phyloP scores from a whole-genome alignment of 2,329 filamentous ascomycete genomes.

The Microsporum canis region DNA sequence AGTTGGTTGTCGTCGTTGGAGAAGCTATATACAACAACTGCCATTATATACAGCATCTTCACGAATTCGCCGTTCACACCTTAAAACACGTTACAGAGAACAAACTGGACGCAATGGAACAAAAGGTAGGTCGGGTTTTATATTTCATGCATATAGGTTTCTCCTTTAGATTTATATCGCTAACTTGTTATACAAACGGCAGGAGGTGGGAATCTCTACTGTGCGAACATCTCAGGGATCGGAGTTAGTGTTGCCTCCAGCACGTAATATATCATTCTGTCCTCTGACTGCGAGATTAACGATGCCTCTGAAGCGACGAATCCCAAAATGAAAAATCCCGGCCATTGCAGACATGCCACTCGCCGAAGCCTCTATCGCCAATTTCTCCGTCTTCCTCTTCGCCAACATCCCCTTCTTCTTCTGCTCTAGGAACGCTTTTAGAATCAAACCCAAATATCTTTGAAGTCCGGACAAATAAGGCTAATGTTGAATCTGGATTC shows the following conservation, averaged over 20 bases:
- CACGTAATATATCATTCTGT: background rate
- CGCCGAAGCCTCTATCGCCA: background rate
- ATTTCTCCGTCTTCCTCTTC: background rate
- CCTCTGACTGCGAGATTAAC: background rate
- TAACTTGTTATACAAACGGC: background rate
- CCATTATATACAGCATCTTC: background rate
- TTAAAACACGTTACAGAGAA: background rate
- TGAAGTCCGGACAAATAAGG: conserved; percentile 7
- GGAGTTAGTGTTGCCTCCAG: background rate
- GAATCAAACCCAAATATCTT: conserved; percentile 2
- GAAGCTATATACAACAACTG: background rate
- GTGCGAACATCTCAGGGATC: background rate
- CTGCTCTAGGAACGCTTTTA: background rate
- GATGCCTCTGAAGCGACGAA: background rate
- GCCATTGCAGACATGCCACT: background rate
- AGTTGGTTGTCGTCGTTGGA: background rate
- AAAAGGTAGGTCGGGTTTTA: background rate
- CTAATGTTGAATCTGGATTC: conserved; percentile 8
- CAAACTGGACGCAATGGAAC: background rate
- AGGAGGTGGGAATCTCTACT: background rate
- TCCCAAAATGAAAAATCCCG: background rate
- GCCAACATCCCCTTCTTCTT: background rate
- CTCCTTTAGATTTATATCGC: background rate
- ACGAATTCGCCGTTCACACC: background rate
- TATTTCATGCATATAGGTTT: background rate